Percentiles rank a stretch among this genome's conserved stretches.
Conservation (phyloP, 2,329 filamentous ascomycete genomes). For the Arthrobotrys sinensis region DNA sequence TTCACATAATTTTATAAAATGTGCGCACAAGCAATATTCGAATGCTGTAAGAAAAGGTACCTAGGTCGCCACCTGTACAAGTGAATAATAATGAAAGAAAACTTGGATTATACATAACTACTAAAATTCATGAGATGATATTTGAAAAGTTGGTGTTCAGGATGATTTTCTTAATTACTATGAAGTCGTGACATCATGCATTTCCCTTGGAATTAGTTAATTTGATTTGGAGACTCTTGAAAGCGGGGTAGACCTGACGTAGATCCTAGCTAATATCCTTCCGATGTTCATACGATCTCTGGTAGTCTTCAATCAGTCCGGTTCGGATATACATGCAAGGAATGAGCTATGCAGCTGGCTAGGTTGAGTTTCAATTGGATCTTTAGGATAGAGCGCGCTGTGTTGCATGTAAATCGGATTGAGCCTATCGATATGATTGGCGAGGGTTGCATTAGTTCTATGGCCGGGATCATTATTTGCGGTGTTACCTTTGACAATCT, state of each 20-base stretch:
- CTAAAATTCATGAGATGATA: too few species aligned
- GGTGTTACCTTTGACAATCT: not conserved
- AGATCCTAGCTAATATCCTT: not conserved
- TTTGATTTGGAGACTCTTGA: not conserved
- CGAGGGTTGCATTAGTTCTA: conserved; percentile 15
- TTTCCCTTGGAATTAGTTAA: not conserved
- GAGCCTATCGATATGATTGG: conserved; percentile 15
- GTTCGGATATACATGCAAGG: not conserved
- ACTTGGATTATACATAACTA: too few species aligned
- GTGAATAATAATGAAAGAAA: too few species aligned
- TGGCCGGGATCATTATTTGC: not conserved
- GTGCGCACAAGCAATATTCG: too few species aligned
- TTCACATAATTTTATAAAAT: too few species aligned
- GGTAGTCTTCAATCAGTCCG: not conserved
- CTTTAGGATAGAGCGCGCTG: conserved; percentile 3
- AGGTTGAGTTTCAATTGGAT: not conserved
- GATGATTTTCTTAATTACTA: not conserved
- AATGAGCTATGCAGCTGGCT: conserved; percentile 12
- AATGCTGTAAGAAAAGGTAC: too few species aligned
- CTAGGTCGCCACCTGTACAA: too few species aligned
- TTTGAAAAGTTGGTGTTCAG: not conserved
- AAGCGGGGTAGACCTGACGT: conserved; percentile 14
- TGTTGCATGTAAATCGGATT: not conserved
- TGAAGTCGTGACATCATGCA: not conserved
- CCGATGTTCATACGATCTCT: conserved; percentile 6